phyloP scores from a whole-genome alignment of 495 filamentous ascomycete species.

The Bryoglossum gracile region DNA sequence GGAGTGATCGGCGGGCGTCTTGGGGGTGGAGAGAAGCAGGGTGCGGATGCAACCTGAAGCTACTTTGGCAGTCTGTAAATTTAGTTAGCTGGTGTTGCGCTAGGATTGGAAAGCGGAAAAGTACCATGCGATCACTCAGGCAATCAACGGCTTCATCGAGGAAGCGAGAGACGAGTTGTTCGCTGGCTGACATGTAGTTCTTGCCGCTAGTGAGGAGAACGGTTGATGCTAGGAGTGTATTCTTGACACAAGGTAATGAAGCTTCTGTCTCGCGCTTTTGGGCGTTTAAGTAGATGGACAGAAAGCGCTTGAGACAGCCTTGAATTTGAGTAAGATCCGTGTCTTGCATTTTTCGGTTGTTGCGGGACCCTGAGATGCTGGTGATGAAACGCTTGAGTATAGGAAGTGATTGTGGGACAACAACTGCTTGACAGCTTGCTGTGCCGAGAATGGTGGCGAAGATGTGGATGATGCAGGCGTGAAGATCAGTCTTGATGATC shows the following conservation, averaged over 20 bases:
- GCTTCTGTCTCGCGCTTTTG: constrained; percentile 78
- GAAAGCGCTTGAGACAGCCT: constrained; percentile 69
- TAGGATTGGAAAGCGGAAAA: constrained; percentile 9
- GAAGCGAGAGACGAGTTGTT: constrained; percentile 60
- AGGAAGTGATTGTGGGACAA: constrained; percentile 85
- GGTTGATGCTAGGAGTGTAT: constrained; percentile 78
- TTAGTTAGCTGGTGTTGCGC: constrained; percentile 5
- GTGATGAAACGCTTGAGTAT: constrained; percentile 87
- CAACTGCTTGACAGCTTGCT: constrained; percentile 72
- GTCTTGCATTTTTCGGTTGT: constrained; percentile 14
- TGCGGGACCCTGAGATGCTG: constrained; percentile 50
- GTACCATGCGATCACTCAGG: constrained; percentile 65
- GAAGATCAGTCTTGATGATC: constrained; percentile 92
- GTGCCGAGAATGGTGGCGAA: constrained; percentile 90
- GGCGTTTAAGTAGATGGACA: constrained; percentile 71
- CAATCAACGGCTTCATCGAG: constrained; percentile 77
- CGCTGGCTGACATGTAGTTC: constrained; percentile 61
- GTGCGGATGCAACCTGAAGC: constrained; percentile 82
- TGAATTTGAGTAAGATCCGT: constrained; percentile 44
- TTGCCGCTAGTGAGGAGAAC: constrained; percentile 78
- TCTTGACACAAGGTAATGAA: constrained; percentile 83
- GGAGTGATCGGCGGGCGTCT: constrained; percentile 61
- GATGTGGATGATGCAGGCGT: constrained; percentile 95
- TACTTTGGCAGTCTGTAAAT: constrained; percentile 65
- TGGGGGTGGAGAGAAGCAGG: constrained; percentile 57